Percentiles rank a stretch among this genome's conserved stretches.
Conservation (phyloP, 1,284 basidiomycete genomes). For the Heliocybe sulcata region DNA sequence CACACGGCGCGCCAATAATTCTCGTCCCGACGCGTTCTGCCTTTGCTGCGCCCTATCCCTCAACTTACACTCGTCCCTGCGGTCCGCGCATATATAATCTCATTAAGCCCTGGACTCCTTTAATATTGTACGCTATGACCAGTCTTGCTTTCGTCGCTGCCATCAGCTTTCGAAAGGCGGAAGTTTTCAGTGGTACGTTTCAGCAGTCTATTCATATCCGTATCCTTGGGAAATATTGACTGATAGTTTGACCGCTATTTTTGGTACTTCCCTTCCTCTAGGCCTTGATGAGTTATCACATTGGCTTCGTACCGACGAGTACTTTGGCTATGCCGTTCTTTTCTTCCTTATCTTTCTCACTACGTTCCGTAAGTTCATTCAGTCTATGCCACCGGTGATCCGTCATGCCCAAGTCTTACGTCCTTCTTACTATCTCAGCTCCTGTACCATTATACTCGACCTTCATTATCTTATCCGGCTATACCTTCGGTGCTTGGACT, state of each 20-base stretch:
- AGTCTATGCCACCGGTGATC: slow-evolving; percentile 9
- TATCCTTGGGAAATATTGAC: slow-evolving; percentile 3
- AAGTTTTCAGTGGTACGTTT: slow-evolving; percentile 62
- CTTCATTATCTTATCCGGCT: slow-evolving; percentile 80
- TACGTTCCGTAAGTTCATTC: slow-evolving; percentile 63
- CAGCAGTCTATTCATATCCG: slow-evolving; percentile 3
- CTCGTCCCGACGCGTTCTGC: slow-evolving; percentile 10
- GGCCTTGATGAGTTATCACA: slow-evolving; percentile 67
- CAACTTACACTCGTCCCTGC: slow-evolving; percentile 37
- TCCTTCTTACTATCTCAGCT: slow-evolving; percentile 33
- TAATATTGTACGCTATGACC: slow-evolving; percentile 62
- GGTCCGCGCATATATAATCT: slow-evolving; percentile 46
- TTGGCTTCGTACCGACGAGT: slow-evolving; percentile 62
- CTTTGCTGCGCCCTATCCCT: slow-evolving; percentile 21
- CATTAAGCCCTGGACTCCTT: slow-evolving; percentile 63
- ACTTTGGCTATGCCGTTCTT: slow-evolving; percentile 63
- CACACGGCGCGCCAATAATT: slow-evolving; percentile 7
- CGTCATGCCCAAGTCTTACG: slow-evolving; percentile 13
- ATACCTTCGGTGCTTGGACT: slow-evolving; percentile 76
- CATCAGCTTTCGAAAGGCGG: slow-evolving; percentile 65
- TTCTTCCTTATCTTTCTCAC: slow-evolving; percentile 77
- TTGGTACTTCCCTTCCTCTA: slow-evolving; percentile 17
- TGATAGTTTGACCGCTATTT: neutral
- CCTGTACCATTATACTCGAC: slow-evolving; percentile 85
- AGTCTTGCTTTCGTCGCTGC: slow-evolving; percentile 64